phyloP scores from a whole-genome alignment of 2,329 filamentous ascomycete genomes.

The Fusarium clavum region DNA sequence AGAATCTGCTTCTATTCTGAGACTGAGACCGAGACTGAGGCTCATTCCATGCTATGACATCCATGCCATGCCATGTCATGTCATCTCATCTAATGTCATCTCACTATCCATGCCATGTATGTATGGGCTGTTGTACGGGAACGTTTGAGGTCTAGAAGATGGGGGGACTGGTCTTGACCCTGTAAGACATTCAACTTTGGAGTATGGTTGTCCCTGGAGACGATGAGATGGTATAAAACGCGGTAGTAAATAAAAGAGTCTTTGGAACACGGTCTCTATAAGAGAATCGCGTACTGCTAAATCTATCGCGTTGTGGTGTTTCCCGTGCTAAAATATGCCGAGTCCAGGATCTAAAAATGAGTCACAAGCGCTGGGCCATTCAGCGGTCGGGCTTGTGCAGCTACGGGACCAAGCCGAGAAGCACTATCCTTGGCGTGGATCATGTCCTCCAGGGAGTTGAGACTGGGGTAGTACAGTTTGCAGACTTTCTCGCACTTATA shows the following conservation, averaged over 20 bases:
- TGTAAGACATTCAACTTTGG: conserved; percentile 20
- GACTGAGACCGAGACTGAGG: conserved; percentile 9
- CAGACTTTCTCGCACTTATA: conserved; percentile 17
- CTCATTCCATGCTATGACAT: background rate
- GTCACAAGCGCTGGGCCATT: conserved; percentile 51
- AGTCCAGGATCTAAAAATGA: conserved; percentile 48
- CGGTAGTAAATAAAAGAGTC: conserved; percentile 28
- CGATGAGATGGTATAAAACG: conserved; percentile 14
- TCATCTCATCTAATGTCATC: conserved; percentile 3
- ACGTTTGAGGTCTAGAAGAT: conserved; percentile 9
- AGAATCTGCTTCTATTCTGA: conserved; percentile 41
- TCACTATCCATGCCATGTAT: conserved; percentile 1
- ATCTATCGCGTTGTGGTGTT: conserved; percentile 27
- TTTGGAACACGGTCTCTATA: conserved; percentile 20
- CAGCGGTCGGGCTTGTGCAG: conserved; percentile 48
- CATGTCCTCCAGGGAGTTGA: conserved; percentile 7
- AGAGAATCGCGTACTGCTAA: conserved; percentile 12
- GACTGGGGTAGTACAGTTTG: conserved; percentile 33
- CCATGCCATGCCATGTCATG: background rate
- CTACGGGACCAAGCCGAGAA: conserved; percentile 46
- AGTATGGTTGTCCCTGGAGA: conserved; percentile 33
- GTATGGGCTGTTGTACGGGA: conserved; percentile 20
- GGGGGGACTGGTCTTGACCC: conserved; percentile 32
- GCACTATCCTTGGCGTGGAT: conserved; percentile 35
- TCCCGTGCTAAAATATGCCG: conserved; percentile 19